Percentiles rank a stretch among this genome's conserved stretches.
Conservation (phyloP, 208 protist species). For the Zelonia costaricensis region DNA sequence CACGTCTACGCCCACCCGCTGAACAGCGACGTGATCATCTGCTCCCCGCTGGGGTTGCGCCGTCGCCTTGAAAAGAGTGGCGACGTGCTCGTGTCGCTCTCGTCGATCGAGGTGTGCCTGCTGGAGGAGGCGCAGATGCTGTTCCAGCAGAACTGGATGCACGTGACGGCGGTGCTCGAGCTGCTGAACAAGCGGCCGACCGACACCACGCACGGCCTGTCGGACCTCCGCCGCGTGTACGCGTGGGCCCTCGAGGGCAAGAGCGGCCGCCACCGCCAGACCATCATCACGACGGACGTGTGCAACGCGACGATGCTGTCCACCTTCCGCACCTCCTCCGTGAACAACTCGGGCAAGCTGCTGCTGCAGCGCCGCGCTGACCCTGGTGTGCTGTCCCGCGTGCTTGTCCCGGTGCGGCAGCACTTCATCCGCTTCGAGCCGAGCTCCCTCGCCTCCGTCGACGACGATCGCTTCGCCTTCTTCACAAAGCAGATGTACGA, state of each 20-base stretch:
- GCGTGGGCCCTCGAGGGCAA: constrained; percentile 78
- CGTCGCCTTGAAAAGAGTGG: constrained; percentile 78
- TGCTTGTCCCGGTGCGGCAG: constrained; percentile 80
- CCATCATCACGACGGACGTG: constrained; percentile 83
- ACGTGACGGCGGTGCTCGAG: constrained; percentile 74
- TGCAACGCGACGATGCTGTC: constrained; percentile 87
- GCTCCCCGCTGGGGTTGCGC: constrained; percentile 94
- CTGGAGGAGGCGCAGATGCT: constrained; percentile 95
- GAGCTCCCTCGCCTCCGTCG: constrained; percentile 40
- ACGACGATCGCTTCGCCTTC: constrained; percentile 92
- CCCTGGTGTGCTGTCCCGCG: constrained; percentile 49
- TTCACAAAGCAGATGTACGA: constrained; percentile 90
- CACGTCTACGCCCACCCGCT: constrained; percentile 92
- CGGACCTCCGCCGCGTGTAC: constrained; percentile 91
- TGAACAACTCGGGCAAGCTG: constrained; percentile 78
- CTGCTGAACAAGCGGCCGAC: constrained; percentile 82
- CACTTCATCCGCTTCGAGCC: constrained; percentile 93
- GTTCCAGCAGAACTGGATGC: constrained; percentile 98
- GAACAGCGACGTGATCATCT: constrained; percentile 95
- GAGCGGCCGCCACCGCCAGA: constrained; percentile 92
- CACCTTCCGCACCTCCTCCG: constrained; percentile 73
- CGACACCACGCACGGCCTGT: constrained; percentile 80
- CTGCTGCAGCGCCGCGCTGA: constrained; percentile 59
- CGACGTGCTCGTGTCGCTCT: constrained; percentile 77
- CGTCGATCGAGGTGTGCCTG: constrained; percentile 95